Evolutionary conservation across 2,329 filamentous ascomycete genomes (phyloP), one percentile per base, ranked within the genome.

Genomic region (Trichoderma simmonsii): DNA sequence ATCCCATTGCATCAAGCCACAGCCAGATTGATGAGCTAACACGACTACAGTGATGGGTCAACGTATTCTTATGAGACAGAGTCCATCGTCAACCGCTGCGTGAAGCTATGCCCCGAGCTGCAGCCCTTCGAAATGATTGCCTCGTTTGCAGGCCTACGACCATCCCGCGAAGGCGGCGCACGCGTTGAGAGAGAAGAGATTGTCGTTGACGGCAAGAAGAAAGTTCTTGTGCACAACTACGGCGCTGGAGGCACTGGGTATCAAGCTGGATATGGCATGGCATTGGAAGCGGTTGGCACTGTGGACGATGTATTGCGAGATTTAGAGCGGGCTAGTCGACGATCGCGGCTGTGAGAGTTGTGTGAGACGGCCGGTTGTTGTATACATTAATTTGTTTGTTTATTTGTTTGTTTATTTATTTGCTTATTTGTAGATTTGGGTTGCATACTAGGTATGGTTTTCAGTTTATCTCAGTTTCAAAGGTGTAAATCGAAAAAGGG

Each of bases 161-260:
- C 81, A 1, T 83, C 81, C 1, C 79, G 81, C 2, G 77, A 81
- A 61, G 85, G 85, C 14, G 81, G 83, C 43, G 81, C 80, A 48
- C 81, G 84, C 2, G 82, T 86, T 21, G 85, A 86, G 75, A 75
- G 85, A 9, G 84, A 84, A 62, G 64, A 74, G 9, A 21, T 80
- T 7, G 24, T 69, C 0, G 74, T 82, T 3, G 71, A 70, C 2
- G 79, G 77, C 6, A 34, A 76, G 51, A 73, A 74, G 18, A 74
- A 77, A 1, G 70, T 73, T 0, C 60, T 82, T 12, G 79, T 84
- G 4, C 83, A 84, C 73, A 84, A 84, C 67, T 85, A 86, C 73
- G 84, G 84, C 6, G 83, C 83, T 6, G 82, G 83, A 1, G 83
- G 83, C 11, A 83, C 83, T 2, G 84, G 83, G 0, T 85, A 82